Evolutionary conservation across 2,329 filamentous ascomycete genomes (phyloP), one percentile per base, ranked within the genome.

Genomic region (Mollisiaceae sp.): DNA sequence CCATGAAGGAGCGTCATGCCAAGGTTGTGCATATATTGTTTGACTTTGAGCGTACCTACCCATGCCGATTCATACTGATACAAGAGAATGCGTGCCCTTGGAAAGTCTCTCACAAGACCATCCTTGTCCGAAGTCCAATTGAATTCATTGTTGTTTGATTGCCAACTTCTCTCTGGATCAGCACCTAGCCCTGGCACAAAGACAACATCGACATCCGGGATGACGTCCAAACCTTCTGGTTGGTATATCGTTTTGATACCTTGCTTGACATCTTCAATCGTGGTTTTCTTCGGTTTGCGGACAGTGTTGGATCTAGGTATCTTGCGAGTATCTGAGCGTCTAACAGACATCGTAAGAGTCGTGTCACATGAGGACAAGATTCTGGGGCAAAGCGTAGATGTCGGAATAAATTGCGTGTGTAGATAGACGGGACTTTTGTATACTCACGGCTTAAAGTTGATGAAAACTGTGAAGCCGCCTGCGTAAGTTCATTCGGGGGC

Each of bases 121-220:
- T 50, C 45, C 45, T 50, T 50, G 45, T 50, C 45, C 11, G 45
- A 50, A 11, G 22, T 50, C 45, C 45, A 50, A 20, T 50, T 50
- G 22, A 50, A 50, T 4, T 50, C 45, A 20, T 22, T 50, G 22
- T 12, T 50, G n/a, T 50, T 50, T 14, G 45, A 50, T 50, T 20
- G n/a, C 45, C 45, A 50, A 14, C 45, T 50, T 20, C n/a, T 50
- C 9, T 22, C n/a, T 50, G 45, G 45, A 27, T 50, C 45, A 11
- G 45, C 45, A 20, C 45, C 45, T 2, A 50, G 45, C 8, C 45
- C 45, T 11, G 45, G 45, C 15, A 50, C 45, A 50, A 50, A 50
- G 6, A 50, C 45, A 24, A 50, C 22, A 24, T 50, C 45, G 45
- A 50, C 45, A 20, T 50, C 45, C 11, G 45, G 45, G n/a, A 47